A percentile compares a stretch with the other conserved stretches of the same genome.
These are phyloP conservation scores for Triadica sebifera DNA, from an alignment of 345 rosid species.

Conservation along the genomic window DNA sequence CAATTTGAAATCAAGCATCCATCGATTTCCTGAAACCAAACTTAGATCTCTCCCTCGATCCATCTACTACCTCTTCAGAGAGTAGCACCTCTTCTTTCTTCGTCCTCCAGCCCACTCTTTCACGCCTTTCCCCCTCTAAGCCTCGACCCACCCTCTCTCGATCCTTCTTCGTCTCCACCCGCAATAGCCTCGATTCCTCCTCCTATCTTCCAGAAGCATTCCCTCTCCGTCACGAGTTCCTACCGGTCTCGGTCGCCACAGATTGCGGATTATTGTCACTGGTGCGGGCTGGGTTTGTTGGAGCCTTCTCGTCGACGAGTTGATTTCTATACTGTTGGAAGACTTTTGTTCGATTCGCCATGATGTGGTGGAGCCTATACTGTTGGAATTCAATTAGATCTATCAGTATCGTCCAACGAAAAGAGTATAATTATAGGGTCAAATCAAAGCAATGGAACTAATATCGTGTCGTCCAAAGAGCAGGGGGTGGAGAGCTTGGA, in stretches of 20 bases:
- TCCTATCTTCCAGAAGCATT: neutral
- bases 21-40: too few relatives aligned
- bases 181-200: neutral
- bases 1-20: too few relatives aligned
- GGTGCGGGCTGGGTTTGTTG: constrained; percentile 99
- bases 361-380: constrained; percentile 93
- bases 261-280: constrained; percentile 80
- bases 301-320: constrained; percentile 92
- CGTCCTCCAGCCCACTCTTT: constrained; percentile 85
- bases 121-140: constrained; percentile 57
- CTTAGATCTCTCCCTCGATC: constrained; percentile 90
- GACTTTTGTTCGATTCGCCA: too few relatives aligned
- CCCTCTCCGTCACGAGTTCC: constrained; percentile 62
- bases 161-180: constrained; percentile 29
- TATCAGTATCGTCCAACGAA: too few relatives aligned
- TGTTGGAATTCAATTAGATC: constrained; percentile 96
- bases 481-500: constrained; percentile 43
- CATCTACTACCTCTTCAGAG: constrained; percentile 74
- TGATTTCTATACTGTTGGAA: too few relatives aligned
- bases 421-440: too few relatives aligned
- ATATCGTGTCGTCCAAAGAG: constrained; percentile 28
- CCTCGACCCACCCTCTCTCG: constrained; percentile 34
- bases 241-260: constrained; percentile 57
- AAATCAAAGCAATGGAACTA: constrained; percentile 36
- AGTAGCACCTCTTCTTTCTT: constrained; percentile 91